Evolutionary conservation across 495 filamentous ascomycete genomes (phyloP).

Genomic region (Trichoderma orchidacearum): DNA sequence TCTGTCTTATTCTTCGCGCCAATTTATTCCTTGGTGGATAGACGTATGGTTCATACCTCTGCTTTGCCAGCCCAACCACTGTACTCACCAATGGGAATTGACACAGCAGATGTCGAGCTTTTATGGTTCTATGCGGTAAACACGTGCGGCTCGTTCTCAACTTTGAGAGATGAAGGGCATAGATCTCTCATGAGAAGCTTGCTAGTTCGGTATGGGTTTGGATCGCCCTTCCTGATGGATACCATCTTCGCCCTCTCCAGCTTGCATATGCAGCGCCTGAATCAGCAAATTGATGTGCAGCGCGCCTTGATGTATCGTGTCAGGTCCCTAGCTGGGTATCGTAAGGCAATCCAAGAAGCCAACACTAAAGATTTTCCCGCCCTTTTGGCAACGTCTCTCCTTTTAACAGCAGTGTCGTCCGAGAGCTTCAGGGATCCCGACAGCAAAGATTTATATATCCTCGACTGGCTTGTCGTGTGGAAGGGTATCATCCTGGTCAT

Average conservation of each 20-base stretch:
- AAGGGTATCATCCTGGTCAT: constrained; percentile 28
- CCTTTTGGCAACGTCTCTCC: constrained; percentile 24
- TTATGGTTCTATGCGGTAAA: constrained; percentile 26
- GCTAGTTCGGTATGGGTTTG: constrained; percentile 30
- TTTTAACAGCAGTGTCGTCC: constrained; percentile 25
- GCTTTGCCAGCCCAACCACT: constrained; percentile 3
- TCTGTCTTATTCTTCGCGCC: neutral
- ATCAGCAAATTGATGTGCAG: constrained; percentile 7
- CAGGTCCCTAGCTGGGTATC: constrained; percentile 27
- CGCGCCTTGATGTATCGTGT: constrained; percentile 21
- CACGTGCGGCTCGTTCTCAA: constrained; percentile 23
- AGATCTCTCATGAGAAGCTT: constrained; percentile 25
- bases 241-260: constrained; percentile 32
- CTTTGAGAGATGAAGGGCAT: constrained; percentile 13
- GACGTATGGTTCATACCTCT: neutral
- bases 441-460: constrained; percentile 19
- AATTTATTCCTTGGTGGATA: neutral
- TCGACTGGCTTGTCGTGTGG: constrained; percentile 35
- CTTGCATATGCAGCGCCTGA: constrained; percentile 23
- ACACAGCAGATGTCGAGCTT: constrained; percentile 15
- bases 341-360: constrained; percentile 25
- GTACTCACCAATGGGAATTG: neutral
- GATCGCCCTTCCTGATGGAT: constrained; percentile 35
- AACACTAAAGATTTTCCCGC: constrained; percentile 23
- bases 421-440: constrained; percentile 26